Evolutionary conservation across 2,329 filamentous ascomycete species (phyloP), one percentile per base, ranked within the genome.

Genomic region (Penicillium sp.): DNA sequence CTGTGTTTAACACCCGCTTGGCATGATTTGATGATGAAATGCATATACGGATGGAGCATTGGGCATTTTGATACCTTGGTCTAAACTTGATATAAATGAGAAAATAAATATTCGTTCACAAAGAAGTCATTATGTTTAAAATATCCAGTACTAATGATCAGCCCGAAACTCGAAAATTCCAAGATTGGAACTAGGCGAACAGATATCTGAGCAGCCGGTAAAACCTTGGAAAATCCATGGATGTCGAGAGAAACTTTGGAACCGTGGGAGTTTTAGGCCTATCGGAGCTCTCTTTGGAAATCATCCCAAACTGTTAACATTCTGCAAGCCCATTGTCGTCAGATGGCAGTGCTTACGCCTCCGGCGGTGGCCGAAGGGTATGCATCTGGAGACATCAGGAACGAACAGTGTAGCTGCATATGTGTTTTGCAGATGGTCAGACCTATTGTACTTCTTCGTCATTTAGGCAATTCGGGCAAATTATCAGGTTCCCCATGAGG

Each of bases 201-300:
- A 21, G 22, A 21, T 21, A 43, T 16, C 27, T 27, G 24, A 27
- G 6, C 5, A 27, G 5, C 8, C 24, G 18, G 18, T 18, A 18
- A 18, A 18, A 18, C 18, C 18, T 18, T 18, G 18, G 18, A 18
- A 18, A 18, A 18, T n/a, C n/a, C n/a, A n/a, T n/a, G n/a, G 24
- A 27, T 6, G 24, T 27, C 24, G 2, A 27, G 24, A 8, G 24
- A 27, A 27, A 27, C 3, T 6, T 27, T 27, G 24, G 24, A 27
- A 27, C 5, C 8, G 24, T 8, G 8, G 24, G 3, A 27, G 24
- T 27, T 27, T 27, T 8, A 27, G 8, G 43, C 67, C 68, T 64
- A 72, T 75, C 72, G 73, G 72, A 72, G 72, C 72, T 75, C 72
- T 75, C 72, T 75, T 75, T 74, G 66, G 62, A 61, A 65, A 50